Evolutionary conservation across 75 land plant species (phyloP), one percentile per base, ranked within the genome.

Genomic region (Picea glauca): DNA sequence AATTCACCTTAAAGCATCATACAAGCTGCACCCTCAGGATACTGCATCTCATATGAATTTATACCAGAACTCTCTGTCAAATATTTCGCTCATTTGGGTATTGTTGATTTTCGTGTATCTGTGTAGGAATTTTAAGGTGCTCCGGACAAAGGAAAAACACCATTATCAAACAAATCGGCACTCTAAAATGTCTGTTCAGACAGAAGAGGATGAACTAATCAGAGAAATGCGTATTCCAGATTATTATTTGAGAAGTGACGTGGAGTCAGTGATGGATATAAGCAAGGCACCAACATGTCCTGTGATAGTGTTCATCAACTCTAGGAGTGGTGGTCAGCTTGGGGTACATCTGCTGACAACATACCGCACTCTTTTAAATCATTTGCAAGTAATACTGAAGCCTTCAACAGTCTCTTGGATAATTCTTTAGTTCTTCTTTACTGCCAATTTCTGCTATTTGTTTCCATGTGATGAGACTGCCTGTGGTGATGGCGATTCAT

Each of bases 321-420:
- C 95, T 21, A 90, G 66, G 82, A 96, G 99, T 80, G 99, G 98
- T 17, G 99, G 98, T 23, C 98, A 96, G 81, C 93, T 94, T 5
- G 98, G 99, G 26, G 83, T 81, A 40, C 81, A 87, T 3, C 86
- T 96, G 58, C 81, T 94, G 11, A 15, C 15, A 13, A 87, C 91
- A 17, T 94, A 85, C 65, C 87, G 88, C 18, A 31, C 13, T 9
- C 79, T 96, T 80, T 86, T 96, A 35, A 90, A 91, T 83, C 66
- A 30, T 58, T 72, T 78, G 14, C 98, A 94, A 93, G 98, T 94
- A 68, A 50, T 15, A 40, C 54, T 20, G 20, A 32, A 50, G 70
- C 56, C 13, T 46, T 38, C 75, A n/a, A 15, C 26, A 17, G 20
- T 78, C 32, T 76, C 18, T 14, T 23, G 1, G 14, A 57, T 15